A percentile compares a stretch with the other conserved stretches of the same genome.
Conservation (phyloP, 202 grass and related monocot genomes). For the Zoysia matrella region DNA sequence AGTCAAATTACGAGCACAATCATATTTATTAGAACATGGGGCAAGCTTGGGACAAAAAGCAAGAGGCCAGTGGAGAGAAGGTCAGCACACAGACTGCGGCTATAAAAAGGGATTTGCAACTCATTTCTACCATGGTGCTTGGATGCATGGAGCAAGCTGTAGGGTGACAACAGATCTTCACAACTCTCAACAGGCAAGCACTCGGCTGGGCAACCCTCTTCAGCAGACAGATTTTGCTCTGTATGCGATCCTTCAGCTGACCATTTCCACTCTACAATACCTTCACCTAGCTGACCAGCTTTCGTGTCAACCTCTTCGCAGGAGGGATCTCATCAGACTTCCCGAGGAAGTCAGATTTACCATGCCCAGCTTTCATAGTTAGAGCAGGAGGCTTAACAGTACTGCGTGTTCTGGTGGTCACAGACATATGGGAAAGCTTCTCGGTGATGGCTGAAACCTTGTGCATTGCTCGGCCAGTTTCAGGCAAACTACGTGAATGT, state of each 20-base stretch:
- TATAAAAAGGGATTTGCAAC: constrained; percentile 21
- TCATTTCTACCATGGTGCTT: constrained; percentile 30
- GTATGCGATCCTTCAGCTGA: constrained; percentile 17
- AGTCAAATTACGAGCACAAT: constrained; percentile 48
- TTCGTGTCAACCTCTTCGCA: constrained; percentile 71
- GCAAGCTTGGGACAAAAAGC: constrained; percentile 22
- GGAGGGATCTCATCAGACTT: constrained; percentile 78
- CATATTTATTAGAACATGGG: constrained; percentile 42
- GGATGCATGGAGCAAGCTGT: constrained; percentile 21
- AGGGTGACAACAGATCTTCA: neutral
- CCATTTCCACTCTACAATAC: neutral
- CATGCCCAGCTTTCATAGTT: constrained; percentile 77
- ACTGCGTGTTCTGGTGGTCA: constrained; percentile 52
- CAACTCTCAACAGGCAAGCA: constrained; percentile 29
- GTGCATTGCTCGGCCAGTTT: constrained; percentile 49
- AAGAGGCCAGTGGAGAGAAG: constrained; percentile 4
- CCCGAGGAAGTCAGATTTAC: constrained; percentile 58
- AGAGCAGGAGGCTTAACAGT: constrained; percentile 60
- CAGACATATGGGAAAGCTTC: constrained; percentile 69
- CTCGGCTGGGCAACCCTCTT: constrained; percentile 18
- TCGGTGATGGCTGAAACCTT: constrained; percentile 68
- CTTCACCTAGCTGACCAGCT: constrained; percentile 65
- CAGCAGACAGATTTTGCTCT: constrained; percentile 34
- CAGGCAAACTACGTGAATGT: constrained; percentile 66
- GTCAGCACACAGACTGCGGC: constrained; percentile 30